These are phyloP conservation scores for Hemileia vastatrix DNA, from an alignment of 1,284 basidiomycete species.

Conservation along the genomic window DNA sequence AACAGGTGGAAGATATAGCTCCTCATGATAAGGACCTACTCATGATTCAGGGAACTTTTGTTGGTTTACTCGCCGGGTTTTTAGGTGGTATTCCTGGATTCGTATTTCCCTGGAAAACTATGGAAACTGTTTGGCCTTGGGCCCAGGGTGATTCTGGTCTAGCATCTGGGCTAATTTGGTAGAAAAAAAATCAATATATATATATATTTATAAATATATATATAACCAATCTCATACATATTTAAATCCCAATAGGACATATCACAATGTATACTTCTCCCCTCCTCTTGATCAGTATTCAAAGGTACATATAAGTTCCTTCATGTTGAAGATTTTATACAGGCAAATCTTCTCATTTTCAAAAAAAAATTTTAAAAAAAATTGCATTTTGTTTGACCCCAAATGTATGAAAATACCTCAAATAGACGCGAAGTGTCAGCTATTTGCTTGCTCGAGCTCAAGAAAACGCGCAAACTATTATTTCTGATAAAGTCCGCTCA, in stretches of 20 bases:
- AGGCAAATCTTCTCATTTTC: too few species aligned
- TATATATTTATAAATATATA: too few species aligned
- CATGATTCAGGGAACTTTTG: not conserved
- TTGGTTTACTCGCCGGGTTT: conserved; percentile 19
- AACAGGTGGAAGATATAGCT: not conserved
- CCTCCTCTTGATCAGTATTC: conserved; percentile 17
- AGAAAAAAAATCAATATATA: too few species aligned
- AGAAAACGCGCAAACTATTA: not conserved
- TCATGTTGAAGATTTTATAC: not conserved
- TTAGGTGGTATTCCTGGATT: conserved; percentile 18
- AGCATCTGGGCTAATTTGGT: conserved; percentile 8
- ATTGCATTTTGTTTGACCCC: too few species aligned
- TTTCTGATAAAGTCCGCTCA: not conserved
- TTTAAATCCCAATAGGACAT: too few species aligned
- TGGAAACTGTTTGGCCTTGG: conserved; percentile 11
- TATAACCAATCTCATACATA: too few species aligned
- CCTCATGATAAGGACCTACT: not conserved
- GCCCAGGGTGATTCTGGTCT: conserved; percentile 17
- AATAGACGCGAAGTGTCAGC: not conserved
- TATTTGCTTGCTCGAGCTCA: conserved; percentile 5
- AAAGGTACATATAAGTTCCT: conserved; percentile 5
- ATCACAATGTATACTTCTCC: conserved; percentile 15
- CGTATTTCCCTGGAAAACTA: not conserved
- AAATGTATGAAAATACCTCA: too few species aligned
- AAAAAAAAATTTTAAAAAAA: not conserved